Conservation (phyloP, 192 early-diverging fungal species). For the Backusella psychrophila region DNA sequence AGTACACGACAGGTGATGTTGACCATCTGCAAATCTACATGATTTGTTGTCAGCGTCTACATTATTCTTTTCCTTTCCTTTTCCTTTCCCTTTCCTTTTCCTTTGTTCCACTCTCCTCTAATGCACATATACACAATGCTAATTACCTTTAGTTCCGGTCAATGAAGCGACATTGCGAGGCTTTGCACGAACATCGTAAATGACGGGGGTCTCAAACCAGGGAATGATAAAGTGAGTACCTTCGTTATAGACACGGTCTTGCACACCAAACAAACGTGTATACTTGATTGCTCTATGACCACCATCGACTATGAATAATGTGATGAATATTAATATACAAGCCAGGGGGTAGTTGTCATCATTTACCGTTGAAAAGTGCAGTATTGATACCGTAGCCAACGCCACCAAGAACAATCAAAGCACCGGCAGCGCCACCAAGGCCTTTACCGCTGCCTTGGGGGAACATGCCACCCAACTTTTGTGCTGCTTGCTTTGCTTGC, state of each 20-base stretch:
- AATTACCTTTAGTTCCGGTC: conserved; percentile 93
- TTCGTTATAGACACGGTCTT: conserved; percentile 84
- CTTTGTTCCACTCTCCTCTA: not conserved
- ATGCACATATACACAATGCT: not conserved
- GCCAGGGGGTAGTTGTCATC: not conserved
- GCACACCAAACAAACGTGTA: conserved; percentile 85
- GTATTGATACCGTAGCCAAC: conserved; percentile 75
- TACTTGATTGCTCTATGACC: conserved; percentile 99
- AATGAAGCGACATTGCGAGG: conserved; percentile 96
- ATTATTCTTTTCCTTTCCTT: too few relatives aligned
- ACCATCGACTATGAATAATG: conserved; percentile 76
- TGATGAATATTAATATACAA: not conserved
- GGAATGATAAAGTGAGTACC: conserved; percentile 96
- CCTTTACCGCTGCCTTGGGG: conserved; percentile 55
- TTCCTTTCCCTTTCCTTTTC: not conserved
- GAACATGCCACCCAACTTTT: conserved; percentile 62
- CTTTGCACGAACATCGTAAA: conserved; percentile 98
- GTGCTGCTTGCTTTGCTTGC: conserved; percentile 61
- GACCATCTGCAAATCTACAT: conserved; percentile 97
- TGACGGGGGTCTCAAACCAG: conserved; percentile 92
- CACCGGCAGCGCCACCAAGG: conserved; percentile 54
- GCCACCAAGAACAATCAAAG: conserved; percentile 69
- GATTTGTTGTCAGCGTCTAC: not conserved
- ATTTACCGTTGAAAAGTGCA: conserved; percentile 88
- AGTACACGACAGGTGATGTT: conserved; percentile 98